Conservation (phyloP, 2,329 filamentous ascomycete genomes). For the Fusarium nanum region DNA sequence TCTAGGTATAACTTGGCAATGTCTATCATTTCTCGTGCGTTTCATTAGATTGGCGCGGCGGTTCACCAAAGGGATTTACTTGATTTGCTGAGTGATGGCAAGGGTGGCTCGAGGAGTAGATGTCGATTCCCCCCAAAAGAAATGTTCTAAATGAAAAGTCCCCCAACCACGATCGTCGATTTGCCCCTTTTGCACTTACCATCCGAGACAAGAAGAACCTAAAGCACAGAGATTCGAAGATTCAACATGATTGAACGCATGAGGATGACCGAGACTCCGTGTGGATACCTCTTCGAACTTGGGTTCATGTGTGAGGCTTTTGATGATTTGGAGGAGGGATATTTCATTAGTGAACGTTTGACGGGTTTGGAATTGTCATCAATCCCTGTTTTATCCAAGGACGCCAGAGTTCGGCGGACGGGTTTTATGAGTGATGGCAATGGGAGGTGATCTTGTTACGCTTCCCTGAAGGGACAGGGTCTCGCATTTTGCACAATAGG, state of each 20-base stretch:
- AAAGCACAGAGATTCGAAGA: constrained; percentile 50
- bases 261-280: constrained; percentile 43
- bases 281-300: constrained; percentile 19
- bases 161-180: constrained; percentile 48
- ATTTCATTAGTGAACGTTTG: constrained; percentile 15
- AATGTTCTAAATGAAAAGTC: constrained; percentile 52
- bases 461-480: constrained; percentile 48
- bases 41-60: constrained; percentile 67
- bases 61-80: constrained; percentile 62
- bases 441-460: constrained; percentile 48
- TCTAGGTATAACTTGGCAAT: constrained; percentile 53
- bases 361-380: constrained; percentile 16
- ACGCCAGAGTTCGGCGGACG: constrained; percentile 43
- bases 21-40: constrained; percentile 62
- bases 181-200: constrained; percentile 35
- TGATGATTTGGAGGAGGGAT: constrained; percentile 11
- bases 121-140: constrained; percentile 48
- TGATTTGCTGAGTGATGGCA: constrained; percentile 61
- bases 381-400: constrained; percentile 35
- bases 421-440: constrained; percentile 45
- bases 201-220: constrained; percentile 46
- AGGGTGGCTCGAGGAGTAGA: constrained; percentile 55
- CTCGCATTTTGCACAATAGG: constrained; percentile 53
- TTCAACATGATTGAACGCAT: constrained; percentile 46
- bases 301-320: constrained; percentile 15